Percentiles rank a stretch among this genome's conserved stretches.
phyloP scores from a whole-genome alignment of 2,329 filamentous ascomycete genomes.

The Shiraia sp. region DNA sequence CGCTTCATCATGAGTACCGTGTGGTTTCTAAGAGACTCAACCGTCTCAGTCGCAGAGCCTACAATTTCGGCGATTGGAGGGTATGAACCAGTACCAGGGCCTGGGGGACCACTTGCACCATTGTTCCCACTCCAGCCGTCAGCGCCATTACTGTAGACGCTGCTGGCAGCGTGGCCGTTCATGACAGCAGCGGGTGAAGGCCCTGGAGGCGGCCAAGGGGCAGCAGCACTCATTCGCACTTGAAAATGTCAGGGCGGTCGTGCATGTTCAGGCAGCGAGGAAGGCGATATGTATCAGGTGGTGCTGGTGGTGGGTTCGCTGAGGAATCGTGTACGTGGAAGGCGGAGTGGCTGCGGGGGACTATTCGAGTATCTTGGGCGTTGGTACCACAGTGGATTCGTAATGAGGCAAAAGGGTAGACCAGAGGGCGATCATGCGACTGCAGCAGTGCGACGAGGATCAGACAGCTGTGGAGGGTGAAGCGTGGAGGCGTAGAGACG shows the following conservation, averaged over 20 bases:
- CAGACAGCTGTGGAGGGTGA: background rate
- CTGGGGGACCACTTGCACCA: conserved; percentile 23
- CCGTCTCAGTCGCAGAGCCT: conserved; percentile 44
- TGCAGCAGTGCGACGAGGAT: background rate
- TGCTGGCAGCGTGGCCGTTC: conserved; percentile 33
- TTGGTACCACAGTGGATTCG: background rate
- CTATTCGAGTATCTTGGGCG: background rate
- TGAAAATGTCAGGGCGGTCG: conserved; percentile 20
- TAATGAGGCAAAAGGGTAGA: background rate
- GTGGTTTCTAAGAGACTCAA: conserved; percentile 30
- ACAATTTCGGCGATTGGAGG: conserved; percentile 51
- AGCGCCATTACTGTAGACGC: conserved; percentile 23
- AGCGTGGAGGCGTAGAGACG: background rate
- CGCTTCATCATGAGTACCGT: conserved; percentile 25
- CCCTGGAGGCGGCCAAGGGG: conserved; percentile 38
- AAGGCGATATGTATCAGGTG: conserved; percentile 1
- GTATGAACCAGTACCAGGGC: conserved; percentile 21
- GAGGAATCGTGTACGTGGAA: conserved; percentile 9
- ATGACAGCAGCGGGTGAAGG: conserved; percentile 28
- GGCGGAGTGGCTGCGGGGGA: conserved; percentile 6
- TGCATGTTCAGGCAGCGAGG: conserved; percentile 32
- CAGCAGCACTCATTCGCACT: conserved; percentile 46
- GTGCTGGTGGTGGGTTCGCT: conserved; percentile 5
- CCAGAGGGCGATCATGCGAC: background rate
- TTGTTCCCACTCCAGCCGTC: conserved; percentile 30